A percentile compares a stretch with the other conserved stretches of the same genome.
Conservation (phyloP, 73 alveolate genomes). For the Durusdinium trenchii region DNA sequence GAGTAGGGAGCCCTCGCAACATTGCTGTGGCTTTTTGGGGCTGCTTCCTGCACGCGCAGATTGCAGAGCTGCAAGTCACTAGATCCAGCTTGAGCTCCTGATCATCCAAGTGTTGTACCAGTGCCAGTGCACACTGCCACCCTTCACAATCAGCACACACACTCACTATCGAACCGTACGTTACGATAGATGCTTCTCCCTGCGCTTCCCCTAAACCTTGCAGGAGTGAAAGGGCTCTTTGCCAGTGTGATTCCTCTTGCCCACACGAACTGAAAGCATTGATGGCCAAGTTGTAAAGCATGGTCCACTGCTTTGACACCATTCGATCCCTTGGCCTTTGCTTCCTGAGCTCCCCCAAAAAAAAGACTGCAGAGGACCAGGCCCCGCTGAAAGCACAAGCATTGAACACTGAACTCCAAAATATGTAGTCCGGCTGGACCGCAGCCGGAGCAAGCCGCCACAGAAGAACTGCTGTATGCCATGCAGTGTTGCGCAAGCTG, state of each 20-base stretch:
- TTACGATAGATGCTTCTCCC: neutral
- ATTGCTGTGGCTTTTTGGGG: too few species aligned
- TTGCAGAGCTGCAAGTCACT: neutral
- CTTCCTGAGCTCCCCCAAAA: neutral
- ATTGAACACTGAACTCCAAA: neutral
- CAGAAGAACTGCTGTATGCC: neutral
- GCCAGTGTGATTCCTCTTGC: neutral
- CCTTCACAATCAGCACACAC: neutral
- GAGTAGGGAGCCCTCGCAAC: neutral
- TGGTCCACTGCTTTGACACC: neutral
- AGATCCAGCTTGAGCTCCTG: neutral
- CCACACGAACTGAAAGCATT: too few species aligned
- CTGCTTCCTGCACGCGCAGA: neutral
- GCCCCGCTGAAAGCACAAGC: neutral
- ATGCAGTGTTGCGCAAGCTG: neutral
- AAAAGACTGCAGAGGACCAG: neutral
- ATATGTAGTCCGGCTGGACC: neutral
- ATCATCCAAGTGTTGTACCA: neutral
- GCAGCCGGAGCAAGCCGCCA: neutral
- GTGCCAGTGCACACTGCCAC: neutral
- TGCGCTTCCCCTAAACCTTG: neutral
- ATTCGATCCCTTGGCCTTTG: neutral
- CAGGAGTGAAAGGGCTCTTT: neutral
- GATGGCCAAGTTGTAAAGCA: slow-evolving; percentile 7
- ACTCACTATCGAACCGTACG: neutral